These are phyloP conservation scores for Ustilago shanxiensis DNA, from an alignment of 1,284 basidiomycete species.

Conservation along the genomic window DNA sequence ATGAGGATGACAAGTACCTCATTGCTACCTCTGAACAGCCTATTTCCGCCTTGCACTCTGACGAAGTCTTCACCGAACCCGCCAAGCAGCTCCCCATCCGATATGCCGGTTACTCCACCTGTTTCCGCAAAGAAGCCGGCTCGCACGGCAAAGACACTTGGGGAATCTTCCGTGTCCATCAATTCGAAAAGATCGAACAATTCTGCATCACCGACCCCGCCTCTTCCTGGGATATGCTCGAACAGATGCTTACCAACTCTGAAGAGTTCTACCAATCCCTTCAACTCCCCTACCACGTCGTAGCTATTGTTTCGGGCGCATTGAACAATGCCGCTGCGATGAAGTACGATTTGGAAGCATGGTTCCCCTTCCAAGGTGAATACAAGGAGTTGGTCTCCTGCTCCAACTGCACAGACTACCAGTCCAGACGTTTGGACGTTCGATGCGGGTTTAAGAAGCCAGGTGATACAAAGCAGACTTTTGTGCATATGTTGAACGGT, in stretches of 20 bases:
- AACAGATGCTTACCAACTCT: slow-evolving; percentile 87
- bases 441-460: slow-evolving; percentile 68
- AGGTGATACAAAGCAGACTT: slow-evolving; percentile 69
- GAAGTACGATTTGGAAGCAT: slow-evolving; percentile 98
- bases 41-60: slow-evolving; percentile 92
- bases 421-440: slow-evolving; percentile 66
- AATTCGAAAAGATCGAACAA: slow-evolving; percentile 98
- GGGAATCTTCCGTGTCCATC: slow-evolving; percentile 99
- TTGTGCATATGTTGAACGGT: slow-evolving; percentile 74
- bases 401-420: slow-evolving; percentile 73
- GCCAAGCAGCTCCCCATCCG: slow-evolving; percentile 88
- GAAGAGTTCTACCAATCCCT: slow-evolving; percentile 97
- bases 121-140: slow-evolving; percentile 98
- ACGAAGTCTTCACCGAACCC: slow-evolving; percentile 97
- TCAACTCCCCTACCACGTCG: slow-evolving; percentile 88
- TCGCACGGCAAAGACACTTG: slow-evolving; percentile 97
- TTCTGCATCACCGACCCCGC: slow-evolving; percentile 92
- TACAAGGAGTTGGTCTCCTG: slow-evolving; percentile 83
- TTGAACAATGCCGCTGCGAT: slow-evolving; percentile 96
- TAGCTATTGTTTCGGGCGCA: slow-evolving; percentile 95
- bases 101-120: slow-evolving; percentile 83
- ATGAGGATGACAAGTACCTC: slow-evolving; percentile 97
- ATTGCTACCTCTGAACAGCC: slow-evolving; percentile 99
- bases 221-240: slow-evolving; percentile 90
- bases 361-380: slow-evolving; percentile 97